These are phyloP conservation scores for Phyllosticta paracitricarpa DNA, from an alignment of 2,329 filamentous ascomycete genomes.

Conservation along the genomic window DNA sequence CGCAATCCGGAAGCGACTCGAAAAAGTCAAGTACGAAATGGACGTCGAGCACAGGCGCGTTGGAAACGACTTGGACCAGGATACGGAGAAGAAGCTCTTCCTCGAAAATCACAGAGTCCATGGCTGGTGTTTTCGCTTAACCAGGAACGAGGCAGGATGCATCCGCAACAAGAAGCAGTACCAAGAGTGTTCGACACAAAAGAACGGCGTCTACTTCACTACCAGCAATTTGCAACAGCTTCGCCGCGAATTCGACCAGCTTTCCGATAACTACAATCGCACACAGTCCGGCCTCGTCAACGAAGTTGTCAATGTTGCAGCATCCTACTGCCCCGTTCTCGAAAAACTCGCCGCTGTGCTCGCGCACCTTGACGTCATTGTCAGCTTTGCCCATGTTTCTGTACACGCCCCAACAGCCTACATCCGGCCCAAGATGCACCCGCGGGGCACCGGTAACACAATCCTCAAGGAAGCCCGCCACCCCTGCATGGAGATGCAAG, in stretches of 20 bases:
- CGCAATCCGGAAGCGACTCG: constrained; percentile 83
- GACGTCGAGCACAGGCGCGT: constrained; percentile 68
- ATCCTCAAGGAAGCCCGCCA: constrained; percentile 88
- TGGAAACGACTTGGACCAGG: constrained; percentile 73
- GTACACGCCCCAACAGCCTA: constrained; percentile 90
- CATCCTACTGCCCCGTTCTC: constrained; percentile 87
- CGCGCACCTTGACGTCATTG: constrained; percentile 88
- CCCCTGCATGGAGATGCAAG: constrained; percentile 97
- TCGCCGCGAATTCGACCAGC: constrained; percentile 84
- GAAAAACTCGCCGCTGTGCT: constrained; percentile 82
- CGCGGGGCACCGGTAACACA: constrained; percentile 78
- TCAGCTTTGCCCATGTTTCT: constrained; percentile 85
- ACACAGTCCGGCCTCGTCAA: constrained; percentile 84
- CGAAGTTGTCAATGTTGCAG: constrained; percentile 86
- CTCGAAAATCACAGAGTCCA: constrained; percentile 93
- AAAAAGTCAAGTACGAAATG: constrained; percentile 75
- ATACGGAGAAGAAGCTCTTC: constrained; percentile 97
- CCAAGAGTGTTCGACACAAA: constrained; percentile 93
- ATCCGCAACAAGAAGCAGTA: constrained; percentile 88
- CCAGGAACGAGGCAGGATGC: constrained; percentile 78
- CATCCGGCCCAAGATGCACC: constrained; percentile 80
- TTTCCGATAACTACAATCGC: constrained; percentile 88
- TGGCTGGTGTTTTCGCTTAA: constrained; percentile 92
- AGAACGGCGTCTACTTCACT: constrained; percentile 98
- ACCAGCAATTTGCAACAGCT: constrained; percentile 70